Conservation (phyloP, 768 basidiomycete species). For the Hemileccinum rubropunctum region DNA sequence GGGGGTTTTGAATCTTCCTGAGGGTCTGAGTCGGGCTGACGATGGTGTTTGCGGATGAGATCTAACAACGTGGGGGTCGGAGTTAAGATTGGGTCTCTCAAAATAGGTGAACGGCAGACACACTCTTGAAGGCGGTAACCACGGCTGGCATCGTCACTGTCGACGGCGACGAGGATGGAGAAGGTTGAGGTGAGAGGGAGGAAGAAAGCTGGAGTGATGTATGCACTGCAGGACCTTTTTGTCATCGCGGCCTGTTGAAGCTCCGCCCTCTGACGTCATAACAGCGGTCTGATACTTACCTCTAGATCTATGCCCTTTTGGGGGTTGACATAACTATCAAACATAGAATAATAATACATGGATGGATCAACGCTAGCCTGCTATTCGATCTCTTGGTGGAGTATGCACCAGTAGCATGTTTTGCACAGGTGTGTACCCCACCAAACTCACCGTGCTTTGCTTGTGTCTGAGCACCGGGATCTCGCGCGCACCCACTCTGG, state of each 20-base stretch:
- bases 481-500: slow-evolving; percentile 41
- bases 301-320: slow-evolving; percentile 11
- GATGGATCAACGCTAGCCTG: slow-evolving; percentile 14
- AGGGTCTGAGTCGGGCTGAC: slow-evolving; percentile 35
- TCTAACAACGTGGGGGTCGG: slow-evolving; percentile 42
- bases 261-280: slow-evolving; percentile 36
- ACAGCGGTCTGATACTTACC: slow-evolving; percentile 1
- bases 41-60: slow-evolving; percentile 73
- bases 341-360: background rate
- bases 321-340: background rate
- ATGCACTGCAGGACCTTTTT: slow-evolving; percentile 28
- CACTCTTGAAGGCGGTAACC: slow-evolving; percentile 89
- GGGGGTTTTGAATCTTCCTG: slow-evolving; percentile 20
- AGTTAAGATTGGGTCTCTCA: slow-evolving; percentile 11
- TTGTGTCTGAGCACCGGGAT: slow-evolving; percentile 48
- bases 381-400: slow-evolving; percentile 50
- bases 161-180: slow-evolving; percentile 3
- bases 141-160: slow-evolving; percentile 58
- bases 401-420: slow-evolving; percentile 66
- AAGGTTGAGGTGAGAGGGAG: background rate
- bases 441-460: slow-evolving; percentile 56
- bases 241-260: slow-evolving; percentile 28
- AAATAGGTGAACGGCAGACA: slow-evolving; percentile 18
- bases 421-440: slow-evolving; percentile 76
- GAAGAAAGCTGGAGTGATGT: slow-evolving; percentile 8